Conservation (phyloP, 345 rosid species). For the Raphanus sativus region DNA sequence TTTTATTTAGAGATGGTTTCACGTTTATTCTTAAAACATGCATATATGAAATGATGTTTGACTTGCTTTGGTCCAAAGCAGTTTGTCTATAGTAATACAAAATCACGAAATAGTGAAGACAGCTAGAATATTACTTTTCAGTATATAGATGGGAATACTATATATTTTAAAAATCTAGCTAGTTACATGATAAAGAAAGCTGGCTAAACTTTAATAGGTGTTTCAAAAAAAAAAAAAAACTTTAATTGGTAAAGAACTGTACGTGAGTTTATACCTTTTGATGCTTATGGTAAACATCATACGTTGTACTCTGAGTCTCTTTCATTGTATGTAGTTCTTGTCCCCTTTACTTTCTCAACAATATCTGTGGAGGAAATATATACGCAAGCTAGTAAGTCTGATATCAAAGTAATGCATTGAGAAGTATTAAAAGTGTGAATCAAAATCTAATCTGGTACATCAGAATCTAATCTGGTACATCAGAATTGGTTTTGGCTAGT, state of each 20-base stretch:
- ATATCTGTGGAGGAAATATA: too few relatives aligned
- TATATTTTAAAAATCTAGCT: background rate
- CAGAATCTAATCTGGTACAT: too few relatives aligned
- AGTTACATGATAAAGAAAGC: background rate
- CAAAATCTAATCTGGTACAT: too few relatives aligned
- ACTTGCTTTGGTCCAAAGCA: conserved; percentile 22
- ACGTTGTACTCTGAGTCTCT: background rate
- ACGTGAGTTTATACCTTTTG: background rate
- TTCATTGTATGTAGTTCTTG: too few relatives aligned
- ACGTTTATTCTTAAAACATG: background rate
- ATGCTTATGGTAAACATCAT: background rate
- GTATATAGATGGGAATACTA: background rate
- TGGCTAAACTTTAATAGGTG: background rate
- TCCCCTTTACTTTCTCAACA: too few relatives aligned
- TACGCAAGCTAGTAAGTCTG: too few relatives aligned
- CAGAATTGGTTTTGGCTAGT: too few relatives aligned
- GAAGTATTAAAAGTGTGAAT: too few relatives aligned
- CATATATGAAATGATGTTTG: conserved; percentile 4
- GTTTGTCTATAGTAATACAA: conserved; percentile 7
- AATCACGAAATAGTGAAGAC: background rate
- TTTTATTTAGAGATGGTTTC: conserved; percentile 6
- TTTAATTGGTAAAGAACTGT: background rate
- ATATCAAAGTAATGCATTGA: too few relatives aligned
- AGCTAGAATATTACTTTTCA: background rate
- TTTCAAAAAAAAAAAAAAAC: too few relatives aligned